Evolutionary conservation across 2,329 filamentous ascomycete species (phyloP).

Genomic region (Colletotrichum salicis): DNA sequence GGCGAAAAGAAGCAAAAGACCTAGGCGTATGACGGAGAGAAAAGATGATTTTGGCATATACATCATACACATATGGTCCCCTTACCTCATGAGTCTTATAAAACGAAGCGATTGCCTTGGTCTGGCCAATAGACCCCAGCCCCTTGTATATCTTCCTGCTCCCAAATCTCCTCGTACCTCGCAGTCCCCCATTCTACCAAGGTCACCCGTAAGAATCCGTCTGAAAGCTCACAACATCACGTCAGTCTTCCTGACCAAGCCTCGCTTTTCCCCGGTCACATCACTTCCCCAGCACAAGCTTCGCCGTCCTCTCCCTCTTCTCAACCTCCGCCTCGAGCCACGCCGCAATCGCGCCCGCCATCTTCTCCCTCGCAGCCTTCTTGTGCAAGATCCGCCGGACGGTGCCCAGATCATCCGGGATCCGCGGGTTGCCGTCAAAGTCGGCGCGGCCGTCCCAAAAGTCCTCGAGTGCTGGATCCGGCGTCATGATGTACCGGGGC

Average conservation of each 20-base stretch:
- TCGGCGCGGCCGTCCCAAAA: constrained; percentile 51
- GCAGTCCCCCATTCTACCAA: not conserved
- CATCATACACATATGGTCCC: not conserved
- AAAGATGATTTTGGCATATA: not conserved
- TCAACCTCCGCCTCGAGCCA: constrained; percentile 43
- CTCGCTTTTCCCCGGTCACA: not conserved
- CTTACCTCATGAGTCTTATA: no score
- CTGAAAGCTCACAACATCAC: not conserved
- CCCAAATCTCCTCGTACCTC: not conserved
- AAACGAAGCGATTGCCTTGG: not conserved
- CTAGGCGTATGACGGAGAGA: not conserved
- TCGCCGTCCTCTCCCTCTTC: constrained; percentile 34
- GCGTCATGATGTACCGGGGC: constrained; percentile 48
- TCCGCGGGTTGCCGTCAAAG: constrained; percentile 44
- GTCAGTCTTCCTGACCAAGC: not conserved
- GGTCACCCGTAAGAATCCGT: not conserved
- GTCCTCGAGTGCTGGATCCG: constrained; percentile 34
- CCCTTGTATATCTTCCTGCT: not conserved
- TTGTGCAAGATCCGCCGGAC: constrained; percentile 50
- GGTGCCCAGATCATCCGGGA: constrained; percentile 47
- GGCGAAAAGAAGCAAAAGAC: not conserved
- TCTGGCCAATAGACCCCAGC: not conserved
- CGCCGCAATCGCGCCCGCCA: constrained; percentile 52
- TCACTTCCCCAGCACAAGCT: not conserved
- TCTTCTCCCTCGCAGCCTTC: constrained; percentile 47